Base-by-base conservation (phyloP, 331 rosid species). In the Pyracantha coccinea region DNA sequence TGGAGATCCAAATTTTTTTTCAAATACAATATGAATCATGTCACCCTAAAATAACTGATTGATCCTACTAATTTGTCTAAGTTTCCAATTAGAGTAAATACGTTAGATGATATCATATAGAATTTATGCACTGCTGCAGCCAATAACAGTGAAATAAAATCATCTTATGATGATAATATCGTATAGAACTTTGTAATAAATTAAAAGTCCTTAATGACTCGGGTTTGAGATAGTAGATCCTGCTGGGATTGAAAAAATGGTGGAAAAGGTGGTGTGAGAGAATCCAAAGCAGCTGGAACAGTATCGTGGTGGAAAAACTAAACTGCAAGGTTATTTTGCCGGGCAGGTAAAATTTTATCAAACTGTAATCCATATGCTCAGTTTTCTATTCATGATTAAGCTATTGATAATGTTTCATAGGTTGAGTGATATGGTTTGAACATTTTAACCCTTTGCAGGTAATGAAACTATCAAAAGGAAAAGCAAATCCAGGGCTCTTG, bases 201-300 rank as follows among this genome's bases (percentile, higher is more conserved):
- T 64, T 64, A 32, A 25, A 12, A 47, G 72, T 55, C 20, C 52
- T 77, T 76, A 66, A 31, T 16, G 72, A 20, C 55, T 82, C 87
- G 15, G 71, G 80, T 60, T 76, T 80, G 60, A 93, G 98, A 90
- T 91, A 78, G 83, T 53, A 73, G 97, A 93, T 85, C 91, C 97
- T 9, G 64, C 25, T 32, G 96, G 89, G 90, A 93, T 91, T 77
- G 96, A 87, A 77, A 88, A 84, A 85, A 83, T 91, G 89, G 96
- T 91, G 57, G 91, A 84, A 60, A 86, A 84, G 86, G 93, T 88
- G 74, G 66, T 93, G 71, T 86, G 81, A 0, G 98, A 93, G 66
- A 93, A 93, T 81, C 98, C 97, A 11, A 91, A 93, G 80, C 98
- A 93, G 81, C 71, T 91, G 29, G 97, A 88, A 79, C 97, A 93